Percentiles rank a stretch among this genome's conserved stretches.
Conservation (phyloP, 305 asterid species). For the Solanum chacoense region DNA sequence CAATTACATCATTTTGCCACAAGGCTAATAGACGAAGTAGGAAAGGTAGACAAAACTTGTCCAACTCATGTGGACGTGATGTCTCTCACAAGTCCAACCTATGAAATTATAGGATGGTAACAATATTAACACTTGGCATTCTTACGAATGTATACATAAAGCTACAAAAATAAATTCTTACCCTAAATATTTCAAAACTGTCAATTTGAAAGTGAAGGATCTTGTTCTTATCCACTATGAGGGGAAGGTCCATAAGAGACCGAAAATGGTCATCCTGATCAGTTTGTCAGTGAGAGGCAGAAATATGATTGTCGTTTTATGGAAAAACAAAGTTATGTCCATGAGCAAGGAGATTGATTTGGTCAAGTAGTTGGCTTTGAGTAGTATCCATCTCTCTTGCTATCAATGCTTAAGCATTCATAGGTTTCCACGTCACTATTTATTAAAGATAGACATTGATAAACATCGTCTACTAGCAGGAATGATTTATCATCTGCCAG, state of each 20-base stretch:
- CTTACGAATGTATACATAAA: neutral
- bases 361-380: neutral
- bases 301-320: neutral
- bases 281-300: neutral
- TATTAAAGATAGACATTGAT: conserved; percentile 38
- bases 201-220: neutral
- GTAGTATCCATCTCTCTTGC: neutral
- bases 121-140: neutral
- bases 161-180: neutral
- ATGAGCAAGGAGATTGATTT: neutral
- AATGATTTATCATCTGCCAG: conserved; percentile 41
- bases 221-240: neutral
- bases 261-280: neutral
- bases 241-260: neutral
- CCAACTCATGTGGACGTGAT: neutral
- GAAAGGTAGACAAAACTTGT: neutral
- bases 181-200: neutral
- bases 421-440: conserved; percentile 43
- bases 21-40: neutral
- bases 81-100: neutral
- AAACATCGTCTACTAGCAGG: conserved; percentile 30
- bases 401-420: conserved; percentile 10
- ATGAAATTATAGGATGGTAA: neutral
- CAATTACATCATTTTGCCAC: neutral
- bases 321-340: neutral